Conservation (phyloP, 1,284 basidiomycete species). For the Fomitopsis schrenkii region DNA sequence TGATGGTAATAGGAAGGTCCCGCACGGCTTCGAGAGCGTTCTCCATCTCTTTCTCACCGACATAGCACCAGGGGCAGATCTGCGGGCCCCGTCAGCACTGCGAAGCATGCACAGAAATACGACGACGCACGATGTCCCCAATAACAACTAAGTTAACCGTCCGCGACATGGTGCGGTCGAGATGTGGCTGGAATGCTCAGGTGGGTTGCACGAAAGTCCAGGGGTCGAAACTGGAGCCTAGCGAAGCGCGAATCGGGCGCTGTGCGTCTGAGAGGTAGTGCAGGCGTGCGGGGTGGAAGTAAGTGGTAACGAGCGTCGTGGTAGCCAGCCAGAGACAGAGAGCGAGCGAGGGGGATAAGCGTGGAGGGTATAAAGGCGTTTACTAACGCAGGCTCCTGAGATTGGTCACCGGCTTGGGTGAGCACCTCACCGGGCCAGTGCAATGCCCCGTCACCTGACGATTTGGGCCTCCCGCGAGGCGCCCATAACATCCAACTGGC, state of each 20-base stretch:
- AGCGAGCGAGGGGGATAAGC: background rate
- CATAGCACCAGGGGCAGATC: slow-evolving; percentile 73
- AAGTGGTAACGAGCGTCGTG: background rate
- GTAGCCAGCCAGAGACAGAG: background rate
- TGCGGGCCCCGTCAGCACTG: slow-evolving; percentile 21
- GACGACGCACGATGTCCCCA: slow-evolving; percentile 61
- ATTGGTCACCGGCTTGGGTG: slow-evolving; percentile 3
- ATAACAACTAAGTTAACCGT: slow-evolving; percentile 63
- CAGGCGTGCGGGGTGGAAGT: background rate
- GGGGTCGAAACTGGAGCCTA: background rate
- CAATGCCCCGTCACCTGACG: background rate
- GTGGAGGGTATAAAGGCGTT: background rate
- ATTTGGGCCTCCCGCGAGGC: background rate
- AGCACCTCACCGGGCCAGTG: background rate
- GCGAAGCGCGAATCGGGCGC: background rate
- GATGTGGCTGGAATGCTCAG: background rate
- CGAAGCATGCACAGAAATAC: background rate
- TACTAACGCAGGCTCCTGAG: slow-evolving; percentile 2
- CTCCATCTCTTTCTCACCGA: slow-evolving; percentile 69
- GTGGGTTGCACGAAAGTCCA: background rate
- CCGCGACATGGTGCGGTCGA: slow-evolving; percentile 20
- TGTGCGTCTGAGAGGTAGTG: background rate
- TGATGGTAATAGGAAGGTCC: slow-evolving; percentile 61
- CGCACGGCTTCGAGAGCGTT: slow-evolving; percentile 59
- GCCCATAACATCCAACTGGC: background rate